Evolutionary conservation across 1,284 basidiomycete genomes (phyloP).

Genomic region (Jaminaea rosea): DNA sequence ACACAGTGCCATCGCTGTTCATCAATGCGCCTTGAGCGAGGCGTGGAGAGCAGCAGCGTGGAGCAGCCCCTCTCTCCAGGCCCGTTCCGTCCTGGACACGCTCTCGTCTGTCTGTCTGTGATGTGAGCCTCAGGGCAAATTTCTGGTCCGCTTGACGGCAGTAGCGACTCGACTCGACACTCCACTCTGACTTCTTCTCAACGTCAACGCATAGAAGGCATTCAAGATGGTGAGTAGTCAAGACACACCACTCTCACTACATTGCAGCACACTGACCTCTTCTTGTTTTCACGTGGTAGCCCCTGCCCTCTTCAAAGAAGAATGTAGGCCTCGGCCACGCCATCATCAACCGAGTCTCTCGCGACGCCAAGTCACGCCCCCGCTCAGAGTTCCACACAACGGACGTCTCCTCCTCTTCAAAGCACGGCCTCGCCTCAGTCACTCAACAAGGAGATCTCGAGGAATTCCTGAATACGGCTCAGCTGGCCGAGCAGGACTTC

Average conservation of each 20-base stretch:
- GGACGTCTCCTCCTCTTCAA: constrained; percentile 48
- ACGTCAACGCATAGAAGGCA: no score
- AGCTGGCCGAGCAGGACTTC: constrained; percentile 88
- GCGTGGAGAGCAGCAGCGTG: no score
- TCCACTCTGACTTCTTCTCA: no score
- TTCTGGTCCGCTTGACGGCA: no score
- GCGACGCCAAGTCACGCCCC: constrained; percentile 29
- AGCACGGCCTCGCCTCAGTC: constrained; percentile 73
- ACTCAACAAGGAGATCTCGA: constrained; percentile 94
- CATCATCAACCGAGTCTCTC: constrained; percentile 38
- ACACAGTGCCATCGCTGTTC: no score
- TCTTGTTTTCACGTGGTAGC: constrained; percentile 14
- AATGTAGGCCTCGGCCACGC: constrained; percentile 42
- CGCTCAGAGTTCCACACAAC: constrained; percentile 43
- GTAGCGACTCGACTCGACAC: no score
- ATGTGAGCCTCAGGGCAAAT: no score
- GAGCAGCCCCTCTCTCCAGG: no score
- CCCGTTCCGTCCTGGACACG: no score
- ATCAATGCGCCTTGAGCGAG: no score
- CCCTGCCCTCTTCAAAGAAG: constrained; percentile 42
- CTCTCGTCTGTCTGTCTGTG: no score
- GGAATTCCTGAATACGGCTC: constrained; percentile 89
- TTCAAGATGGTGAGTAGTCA: not conserved
- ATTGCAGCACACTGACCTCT: no score
- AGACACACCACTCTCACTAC: not conserved